Percentiles rank a stretch among this genome's conserved stretches.
These are phyloP conservation scores for Exophiala sideris DNA, from an alignment of 2,329 filamentous ascomycete species.

Conservation along the genomic window DNA sequence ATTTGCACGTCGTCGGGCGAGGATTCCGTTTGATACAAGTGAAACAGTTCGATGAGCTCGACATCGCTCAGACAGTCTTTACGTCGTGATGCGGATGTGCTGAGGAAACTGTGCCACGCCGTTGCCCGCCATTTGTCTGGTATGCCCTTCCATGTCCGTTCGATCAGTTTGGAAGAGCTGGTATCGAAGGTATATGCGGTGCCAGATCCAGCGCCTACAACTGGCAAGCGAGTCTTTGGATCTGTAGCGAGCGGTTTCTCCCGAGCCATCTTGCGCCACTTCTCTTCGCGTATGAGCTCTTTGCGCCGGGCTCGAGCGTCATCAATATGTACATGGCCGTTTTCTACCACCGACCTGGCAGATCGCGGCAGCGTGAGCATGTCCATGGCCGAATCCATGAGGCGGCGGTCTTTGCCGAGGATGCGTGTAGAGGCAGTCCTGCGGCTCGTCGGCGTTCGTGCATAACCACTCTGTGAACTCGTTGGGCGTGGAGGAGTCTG, in stretches of 20 bases:
- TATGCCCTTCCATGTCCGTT: conserved; percentile 96
- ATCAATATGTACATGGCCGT: conserved; percentile 35
- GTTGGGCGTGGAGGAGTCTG: conserved; percentile 31
- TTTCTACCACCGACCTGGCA: conserved; percentile 44
- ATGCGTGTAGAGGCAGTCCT: conserved; percentile 48
- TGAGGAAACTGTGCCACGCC: conserved; percentile 92
- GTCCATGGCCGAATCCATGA: conserved; percentile 59
- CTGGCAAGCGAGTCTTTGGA: conserved; percentile 16
- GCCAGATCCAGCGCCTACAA: conserved; percentile 46
- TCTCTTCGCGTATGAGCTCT: conserved; percentile 61
- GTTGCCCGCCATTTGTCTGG: conserved; percentile 91
- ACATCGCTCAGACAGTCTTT: conserved; percentile 63
- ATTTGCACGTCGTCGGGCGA: conserved; percentile 95
- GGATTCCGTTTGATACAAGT: conserved; percentile 66
- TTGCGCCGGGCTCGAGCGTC: conserved; percentile 39
- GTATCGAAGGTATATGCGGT: conserved; percentile 72
- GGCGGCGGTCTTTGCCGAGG: conserved; percentile 47
- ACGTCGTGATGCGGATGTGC: conserved; percentile 67
- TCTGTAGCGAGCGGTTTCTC: conserved; percentile 42
- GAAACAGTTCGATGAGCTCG: conserved; percentile 68
- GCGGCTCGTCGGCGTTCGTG: conserved; percentile 38
- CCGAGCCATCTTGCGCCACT: conserved; percentile 66
- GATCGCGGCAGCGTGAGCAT: conserved; percentile 57
- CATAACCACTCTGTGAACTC: conserved; percentile 37
- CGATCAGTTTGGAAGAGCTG: conserved; percentile 77